Conservation (phyloP, 768 basidiomycete genomes). For the Daedaleopsis sinensis region DNA sequence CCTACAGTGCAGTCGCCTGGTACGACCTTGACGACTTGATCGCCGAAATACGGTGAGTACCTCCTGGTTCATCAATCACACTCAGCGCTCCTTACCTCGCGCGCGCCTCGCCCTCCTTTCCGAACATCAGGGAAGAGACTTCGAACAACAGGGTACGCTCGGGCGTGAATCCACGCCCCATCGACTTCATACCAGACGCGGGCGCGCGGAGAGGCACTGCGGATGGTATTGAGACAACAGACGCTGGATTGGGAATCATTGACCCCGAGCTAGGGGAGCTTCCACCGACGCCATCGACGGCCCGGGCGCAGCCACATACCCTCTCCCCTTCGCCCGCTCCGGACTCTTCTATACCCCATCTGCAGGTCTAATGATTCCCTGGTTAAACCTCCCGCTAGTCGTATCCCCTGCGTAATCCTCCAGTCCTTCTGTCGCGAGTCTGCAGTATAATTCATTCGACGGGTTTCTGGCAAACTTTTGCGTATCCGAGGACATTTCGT, state of each 20-base stretch:
- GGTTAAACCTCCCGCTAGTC: conserved; percentile 11
- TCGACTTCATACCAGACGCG: conserved; percentile 72
- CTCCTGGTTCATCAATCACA: background rate
- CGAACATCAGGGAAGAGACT: conserved; percentile 63
- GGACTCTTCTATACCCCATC: conserved; percentile 20
- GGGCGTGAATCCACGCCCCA: conserved; percentile 52
- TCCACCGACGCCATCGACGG: conserved; percentile 17
- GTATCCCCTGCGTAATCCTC: conserved; percentile 11
- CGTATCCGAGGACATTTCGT: background rate
- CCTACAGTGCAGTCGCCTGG: conserved; percentile 72
- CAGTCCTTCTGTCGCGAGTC: background rate
- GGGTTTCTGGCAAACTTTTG: background rate
- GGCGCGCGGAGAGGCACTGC: conserved; percentile 68
- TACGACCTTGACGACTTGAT: conserved; percentile 78
- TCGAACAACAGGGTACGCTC: conserved; percentile 87
- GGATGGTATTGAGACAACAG: conserved; percentile 65
- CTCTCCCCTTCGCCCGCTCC: conserved; percentile 4
- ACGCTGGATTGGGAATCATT: conserved; percentile 46
- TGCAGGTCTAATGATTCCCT: conserved; percentile 10
- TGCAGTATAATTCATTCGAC: background rate
- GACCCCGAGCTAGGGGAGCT: conserved; percentile 40
- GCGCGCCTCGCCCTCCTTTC: conserved; percentile 5
- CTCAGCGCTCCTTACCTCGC: background rate
- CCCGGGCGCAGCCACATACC: background rate
- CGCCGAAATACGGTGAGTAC: conserved; percentile 73